Evolutionary conservation across 2,329 filamentous ascomycete species (phyloP), one percentile per base, ranked within the genome.

Genomic region (Lasiodiplodia gonubiensis): DNA sequence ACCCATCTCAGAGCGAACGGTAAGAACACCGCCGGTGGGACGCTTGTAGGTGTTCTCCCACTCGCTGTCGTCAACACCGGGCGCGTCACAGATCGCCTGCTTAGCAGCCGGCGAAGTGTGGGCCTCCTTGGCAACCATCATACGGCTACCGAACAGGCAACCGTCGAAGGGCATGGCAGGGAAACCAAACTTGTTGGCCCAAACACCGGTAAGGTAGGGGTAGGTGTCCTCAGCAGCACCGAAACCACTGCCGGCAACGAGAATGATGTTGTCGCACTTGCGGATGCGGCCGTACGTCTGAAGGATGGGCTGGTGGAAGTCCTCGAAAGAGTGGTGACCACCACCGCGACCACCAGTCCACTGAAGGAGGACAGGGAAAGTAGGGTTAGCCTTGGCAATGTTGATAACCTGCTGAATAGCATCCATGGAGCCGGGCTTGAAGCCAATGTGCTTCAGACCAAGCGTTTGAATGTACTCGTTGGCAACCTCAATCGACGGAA

Each of bases 1-100:
- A 54, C 95, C 96, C 96, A 99, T 99, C 82, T 99, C 95, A 1
- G 95, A 99, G 71, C 93, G 89, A 59, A 99, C 95, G 33, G 95
- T 99, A 74, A 99, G 94, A 70, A 99, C 89, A 78, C 95, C 95
- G 74, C 95, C 95, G 67, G 94, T 91, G 30, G 93, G 86, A 21
- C 92, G 92, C 83, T 78, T 80, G 75, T 83, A 83, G 1, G 81
- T 82, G 71, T 79, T 79, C 71, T 82, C 80, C 82, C 82, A 84
- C 1, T 82, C 79, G 23, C 71, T 70, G 64, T 83, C 80, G 11
- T 79, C 76, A 8, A 83, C 73, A 68, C 82, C 82, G 2, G 71
- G 73, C 5, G 82, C 78, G 57, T 81, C 77, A 10, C 80, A 79
- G 64, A 84, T 83, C 5, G 80, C 79, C 65, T 80, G 73, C 71